A percentile compares a stretch with the other conserved stretches of the same genome.
Evolutionary conservation across 768 basidiomycete genomes (phyloP).

Genomic region (Leccinum fibrillosum): DNA sequence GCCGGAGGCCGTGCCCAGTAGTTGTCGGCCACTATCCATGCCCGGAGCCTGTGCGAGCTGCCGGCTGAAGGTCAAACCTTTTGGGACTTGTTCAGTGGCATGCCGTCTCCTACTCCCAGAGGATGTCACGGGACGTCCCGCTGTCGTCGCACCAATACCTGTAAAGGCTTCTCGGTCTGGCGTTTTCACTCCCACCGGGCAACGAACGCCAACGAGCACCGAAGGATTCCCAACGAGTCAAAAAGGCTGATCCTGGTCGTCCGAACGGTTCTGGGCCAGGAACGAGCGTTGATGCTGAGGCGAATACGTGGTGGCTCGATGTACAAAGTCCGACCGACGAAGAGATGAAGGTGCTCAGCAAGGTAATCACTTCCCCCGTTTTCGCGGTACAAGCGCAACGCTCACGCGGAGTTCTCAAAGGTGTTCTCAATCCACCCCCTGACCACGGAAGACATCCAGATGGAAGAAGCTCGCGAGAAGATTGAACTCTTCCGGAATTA

Average conservation of each 20-base stretch:
- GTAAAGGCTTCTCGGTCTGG: constrained; percentile 2
- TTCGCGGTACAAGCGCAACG: neutral
- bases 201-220: constrained; percentile 5
- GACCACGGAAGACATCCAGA: constrained; percentile 98
- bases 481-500: constrained; percentile 99
- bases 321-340: constrained; percentile 92
- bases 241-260: constrained; percentile 14
- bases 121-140: neutral
- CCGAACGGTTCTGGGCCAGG: constrained; percentile 25
- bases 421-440: constrained; percentile 97
- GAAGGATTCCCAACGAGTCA: constrained; percentile 3
- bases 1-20: neutral
- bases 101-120: constrained; percentile 24
- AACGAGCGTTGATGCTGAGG: constrained; percentile 47
- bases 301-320: constrained; percentile 96
- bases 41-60: constrained; percentile 86
- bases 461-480: constrained; percentile 99
- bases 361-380: constrained; percentile 45
- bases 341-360: constrained; percentile 96
- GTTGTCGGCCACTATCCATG: constrained; percentile 85
- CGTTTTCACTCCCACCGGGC: constrained; percentile 6
- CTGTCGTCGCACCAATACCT: constrained; percentile 9
- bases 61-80: constrained; percentile 93
- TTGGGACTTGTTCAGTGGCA: constrained; percentile 79
- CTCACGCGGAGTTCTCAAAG: constrained; percentile 37